Percentiles rank a stretch among this genome's conserved stretches.
Evolutionary conservation across 768 basidiomycete species (phyloP).

Genomic region (Lactarius hengduanensis): DNA sequence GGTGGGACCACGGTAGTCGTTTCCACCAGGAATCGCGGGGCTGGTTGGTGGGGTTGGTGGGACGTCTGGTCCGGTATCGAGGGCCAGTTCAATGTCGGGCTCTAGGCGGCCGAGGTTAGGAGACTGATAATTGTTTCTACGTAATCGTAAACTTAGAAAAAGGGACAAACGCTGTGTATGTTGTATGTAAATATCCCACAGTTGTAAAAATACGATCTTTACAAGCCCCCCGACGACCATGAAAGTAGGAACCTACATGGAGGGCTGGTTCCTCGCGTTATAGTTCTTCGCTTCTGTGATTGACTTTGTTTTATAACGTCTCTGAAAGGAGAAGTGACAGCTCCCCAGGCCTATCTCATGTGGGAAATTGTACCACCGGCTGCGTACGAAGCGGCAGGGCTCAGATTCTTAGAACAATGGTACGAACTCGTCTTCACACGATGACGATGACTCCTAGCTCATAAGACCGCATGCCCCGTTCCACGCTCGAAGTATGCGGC

Average conservation of each 20-base stretch:
- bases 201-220: neutral
- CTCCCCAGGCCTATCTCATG: neutral
- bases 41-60: neutral
- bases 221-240: neutral
- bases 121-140: neutral
- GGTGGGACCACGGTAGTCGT: neutral
- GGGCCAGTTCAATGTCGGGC: neutral
- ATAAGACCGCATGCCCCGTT: slow-evolving; percentile 64
- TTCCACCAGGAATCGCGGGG: too few species aligned
- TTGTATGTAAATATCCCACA: too few species aligned
- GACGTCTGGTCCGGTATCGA: neutral
- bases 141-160: too few species aligned
- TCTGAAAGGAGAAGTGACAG: neutral
- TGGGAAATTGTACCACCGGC: neutral
- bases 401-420: neutral
- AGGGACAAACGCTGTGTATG: too few species aligned
- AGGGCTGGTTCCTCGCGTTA: neutral
- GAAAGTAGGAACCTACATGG: too few species aligned
- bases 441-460: slow-evolving; percentile 9
- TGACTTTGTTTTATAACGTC: neutral
- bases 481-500: slow-evolving; percentile 73
- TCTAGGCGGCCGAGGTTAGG: neutral
- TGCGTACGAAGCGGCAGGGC: neutral
- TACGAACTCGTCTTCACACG: neutral
- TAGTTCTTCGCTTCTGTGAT: neutral